Conservation (phyloP, 345 rosid species). For the Cardamine resedifolia region DNA sequence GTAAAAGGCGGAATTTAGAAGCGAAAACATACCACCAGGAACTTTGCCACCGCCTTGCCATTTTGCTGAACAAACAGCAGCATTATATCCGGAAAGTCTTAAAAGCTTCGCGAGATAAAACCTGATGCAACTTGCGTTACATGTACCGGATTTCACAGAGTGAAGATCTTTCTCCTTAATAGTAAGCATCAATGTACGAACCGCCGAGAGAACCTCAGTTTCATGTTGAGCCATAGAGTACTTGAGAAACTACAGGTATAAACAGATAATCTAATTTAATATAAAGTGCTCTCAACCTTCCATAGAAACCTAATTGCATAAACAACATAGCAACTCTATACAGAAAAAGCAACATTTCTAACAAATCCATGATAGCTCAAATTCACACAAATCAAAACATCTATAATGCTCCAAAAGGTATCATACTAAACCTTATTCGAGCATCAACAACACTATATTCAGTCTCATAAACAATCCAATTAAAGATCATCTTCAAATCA, state of each 20-base stretch:
- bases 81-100: conserved; percentile 76
- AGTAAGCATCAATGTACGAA: conserved; percentile 61
- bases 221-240: conserved; percentile 56
- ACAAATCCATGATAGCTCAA: background rate
- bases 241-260: conserved; percentile 54
- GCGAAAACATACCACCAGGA: conserved; percentile 71
- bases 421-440: background rate
- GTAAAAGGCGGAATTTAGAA: background rate
- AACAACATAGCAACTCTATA: background rate
- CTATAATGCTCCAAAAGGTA: background rate
- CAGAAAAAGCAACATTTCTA: conserved; percentile 2
- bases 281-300: background rate
- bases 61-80: conserved; percentile 77
- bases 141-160: conserved; percentile 56
- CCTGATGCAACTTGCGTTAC: conserved; percentile 81
- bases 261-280: background rate
- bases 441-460: background rate
- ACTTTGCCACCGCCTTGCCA: conserved; percentile 87
- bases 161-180: conserved; percentile 61
- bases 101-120: conserved; percentile 70
- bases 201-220: conserved; percentile 57
- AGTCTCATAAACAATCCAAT: background rate
- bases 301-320: background rate
- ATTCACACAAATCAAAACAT: background rate
- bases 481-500: too few relatives aligned